Conservation (phyloP, 2,329 filamentous ascomycete genomes). For the Aspergillus tubingensis region DNA sequence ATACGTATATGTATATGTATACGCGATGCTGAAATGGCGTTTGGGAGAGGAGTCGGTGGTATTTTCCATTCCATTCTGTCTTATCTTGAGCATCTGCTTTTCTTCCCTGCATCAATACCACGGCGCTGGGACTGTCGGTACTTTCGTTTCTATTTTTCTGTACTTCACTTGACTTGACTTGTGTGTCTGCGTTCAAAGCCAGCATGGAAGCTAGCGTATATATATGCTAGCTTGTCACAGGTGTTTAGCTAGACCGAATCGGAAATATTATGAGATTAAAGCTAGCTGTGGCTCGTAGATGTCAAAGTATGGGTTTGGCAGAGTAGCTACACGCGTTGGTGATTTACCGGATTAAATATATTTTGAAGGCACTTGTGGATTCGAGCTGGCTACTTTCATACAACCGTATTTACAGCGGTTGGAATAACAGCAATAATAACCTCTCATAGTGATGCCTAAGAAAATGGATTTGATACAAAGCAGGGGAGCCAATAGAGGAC, state of each 20-base stretch:
- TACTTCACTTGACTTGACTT: neutral
- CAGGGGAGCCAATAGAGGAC: neutral
- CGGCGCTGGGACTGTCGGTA: constrained; percentile 1
- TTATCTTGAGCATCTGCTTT: constrained; percentile 5
- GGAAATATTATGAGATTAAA: neutral
- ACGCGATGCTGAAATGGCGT: neutral
- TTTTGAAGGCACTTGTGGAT: too few relatives aligned
- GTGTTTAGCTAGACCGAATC: neutral
- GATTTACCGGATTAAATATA: too few relatives aligned
- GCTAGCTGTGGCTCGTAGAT: too few relatives aligned
- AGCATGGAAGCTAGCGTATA: neutral
- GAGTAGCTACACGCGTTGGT: too few relatives aligned
- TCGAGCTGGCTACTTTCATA: too few relatives aligned
- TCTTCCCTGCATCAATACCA: neutral
- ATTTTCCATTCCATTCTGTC: neutral
- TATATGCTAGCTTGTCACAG: neutral
- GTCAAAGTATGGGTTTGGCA: accelerated
- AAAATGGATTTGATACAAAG: neutral
- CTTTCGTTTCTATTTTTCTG: neutral
- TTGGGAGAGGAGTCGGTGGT: neutral
- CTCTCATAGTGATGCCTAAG: neutral
- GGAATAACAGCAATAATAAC: neutral
- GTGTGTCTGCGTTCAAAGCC: neutral
- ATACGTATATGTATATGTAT: neutral
- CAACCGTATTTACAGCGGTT: too few relatives aligned